These are phyloP conservation scores for Hamamelis virginiana DNA, from an alignment of 164 flowering plant genomes.

Conservation along the genomic window DNA sequence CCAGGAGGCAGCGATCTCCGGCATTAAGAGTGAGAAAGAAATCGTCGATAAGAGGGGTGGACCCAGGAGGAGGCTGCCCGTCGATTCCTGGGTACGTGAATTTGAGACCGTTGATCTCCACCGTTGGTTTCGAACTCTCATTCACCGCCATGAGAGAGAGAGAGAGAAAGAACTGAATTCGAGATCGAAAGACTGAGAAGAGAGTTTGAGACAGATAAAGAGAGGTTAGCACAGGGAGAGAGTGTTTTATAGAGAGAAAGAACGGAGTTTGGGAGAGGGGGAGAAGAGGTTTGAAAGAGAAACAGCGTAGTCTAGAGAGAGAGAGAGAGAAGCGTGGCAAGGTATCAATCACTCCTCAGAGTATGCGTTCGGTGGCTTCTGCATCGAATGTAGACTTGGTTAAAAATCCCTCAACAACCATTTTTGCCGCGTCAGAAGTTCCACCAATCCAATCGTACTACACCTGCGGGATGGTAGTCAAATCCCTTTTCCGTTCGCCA, in stretches of 20 bases:
- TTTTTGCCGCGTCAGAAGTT: neutral
- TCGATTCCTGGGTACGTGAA: conserved; percentile 97
- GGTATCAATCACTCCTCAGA: neutral
- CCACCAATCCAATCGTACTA: too few species aligned
- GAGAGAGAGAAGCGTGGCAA: conserved; percentile 10
- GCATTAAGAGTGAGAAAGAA: conserved; percentile 65
- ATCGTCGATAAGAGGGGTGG: conserved; percentile 66
- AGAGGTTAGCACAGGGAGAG: too few species aligned
- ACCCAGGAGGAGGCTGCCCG: conserved; percentile 92
- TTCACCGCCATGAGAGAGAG: conserved; percentile 5
- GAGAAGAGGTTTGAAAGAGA: too few species aligned
- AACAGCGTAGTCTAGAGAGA: neutral
- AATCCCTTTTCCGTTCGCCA: too few species aligned
- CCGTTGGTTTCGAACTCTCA: conserved; percentile 23
- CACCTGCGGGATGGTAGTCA: too few species aligned
- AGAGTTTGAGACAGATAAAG: too few species aligned
- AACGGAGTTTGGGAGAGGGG: neutral
- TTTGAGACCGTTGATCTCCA: conserved; percentile 64
- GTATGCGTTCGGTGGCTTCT: neutral
- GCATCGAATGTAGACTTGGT: neutral
- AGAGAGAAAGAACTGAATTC: neutral
- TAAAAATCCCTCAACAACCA: neutral
- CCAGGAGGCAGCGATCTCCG: conserved; percentile 89
- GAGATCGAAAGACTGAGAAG: too few species aligned
- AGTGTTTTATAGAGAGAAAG: neutral